phyloP scores from a whole-genome alignment of 306 rosid genomes.

The Trifolium fragiferum region DNA sequence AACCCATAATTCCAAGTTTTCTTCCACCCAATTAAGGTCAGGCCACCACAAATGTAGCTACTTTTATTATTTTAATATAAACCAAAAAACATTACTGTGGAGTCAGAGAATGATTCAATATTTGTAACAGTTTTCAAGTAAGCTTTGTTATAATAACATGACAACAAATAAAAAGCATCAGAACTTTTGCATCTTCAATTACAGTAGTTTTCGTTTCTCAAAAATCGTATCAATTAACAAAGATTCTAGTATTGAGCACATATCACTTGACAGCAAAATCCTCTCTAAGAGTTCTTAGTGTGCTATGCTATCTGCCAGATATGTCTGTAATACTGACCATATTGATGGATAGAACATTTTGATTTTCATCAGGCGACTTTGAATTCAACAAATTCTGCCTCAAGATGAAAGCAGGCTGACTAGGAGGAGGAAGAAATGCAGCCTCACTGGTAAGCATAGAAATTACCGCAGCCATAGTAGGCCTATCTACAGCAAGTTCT shows the following conservation, averaged over 20 bases:
- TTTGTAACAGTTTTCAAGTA: no score
- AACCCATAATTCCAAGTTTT: no score
- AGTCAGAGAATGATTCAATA: no score
- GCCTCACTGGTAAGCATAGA: constrained; percentile 36
- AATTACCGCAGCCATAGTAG: constrained; percentile 18
- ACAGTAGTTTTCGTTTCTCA: neutral
- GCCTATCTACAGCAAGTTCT: constrained; percentile 10
- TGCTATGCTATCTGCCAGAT: constrained; percentile 27
- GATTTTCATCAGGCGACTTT: neutral
- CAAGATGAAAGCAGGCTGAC: constrained; percentile 19
- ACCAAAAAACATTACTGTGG: no score
- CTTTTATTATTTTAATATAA: no score
- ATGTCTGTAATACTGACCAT: constrained; percentile 21
- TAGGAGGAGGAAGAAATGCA: constrained; percentile 22
- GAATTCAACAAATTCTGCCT: constrained; percentile 10
- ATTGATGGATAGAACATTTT: neutral
- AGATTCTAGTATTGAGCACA: neutral
- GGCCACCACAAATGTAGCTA: no score
- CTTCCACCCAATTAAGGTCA: no score
- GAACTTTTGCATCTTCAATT: neutral
- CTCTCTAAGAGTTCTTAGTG: neutral
- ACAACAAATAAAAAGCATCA: no score
- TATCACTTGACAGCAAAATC: neutral
- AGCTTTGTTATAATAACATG: no score
- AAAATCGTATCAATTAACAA: neutral